phyloP scores from a whole-genome alignment of 108 stramenopile species.

The Pseudonitzschia pungens region DNA sequence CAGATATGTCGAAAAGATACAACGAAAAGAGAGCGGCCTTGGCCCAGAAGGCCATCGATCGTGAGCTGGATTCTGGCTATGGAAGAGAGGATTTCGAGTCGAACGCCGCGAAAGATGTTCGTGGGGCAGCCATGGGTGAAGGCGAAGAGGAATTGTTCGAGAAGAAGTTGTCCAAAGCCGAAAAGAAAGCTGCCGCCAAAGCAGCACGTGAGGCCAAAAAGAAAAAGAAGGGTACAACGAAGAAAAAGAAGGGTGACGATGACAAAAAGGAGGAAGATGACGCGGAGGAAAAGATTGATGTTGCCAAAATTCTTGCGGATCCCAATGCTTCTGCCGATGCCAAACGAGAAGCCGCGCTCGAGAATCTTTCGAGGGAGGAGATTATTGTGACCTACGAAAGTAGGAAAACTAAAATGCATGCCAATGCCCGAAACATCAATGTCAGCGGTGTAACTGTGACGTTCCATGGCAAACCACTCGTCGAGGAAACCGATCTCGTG shows the following conservation, averaged over 20 bases:
- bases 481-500: constrained; percentile 86
- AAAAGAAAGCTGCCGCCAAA: constrained; percentile 89
- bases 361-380: constrained; percentile 67
- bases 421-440: constrained; percentile 95
- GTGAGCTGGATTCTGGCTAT: constrained; percentile 70
- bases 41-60: constrained; percentile 62
- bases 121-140: constrained; percentile 89
- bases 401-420: constrained; percentile 68
- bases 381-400: constrained; percentile 87
- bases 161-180: constrained; percentile 89
- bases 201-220: constrained; percentile 88
- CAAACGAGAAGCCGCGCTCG: constrained; percentile 67
- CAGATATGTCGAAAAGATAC: constrained; percentile 44
- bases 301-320: constrained; percentile 49
- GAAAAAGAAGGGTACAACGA: constrained; percentile 58
- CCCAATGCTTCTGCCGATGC: constrained; percentile 48
- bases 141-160: constrained; percentile 90
- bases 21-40: constrained; percentile 67
- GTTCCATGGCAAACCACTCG: constrained; percentile 87
- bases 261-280: constrained; percentile 43
- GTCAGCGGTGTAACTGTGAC: constrained; percentile 93
- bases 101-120: constrained; percentile 48
- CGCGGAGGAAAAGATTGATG: constrained; percentile 42
- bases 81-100: constrained; percentile 65
- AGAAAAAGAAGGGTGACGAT: constrained; percentile 20